Base-by-base conservation (phyloP, 371 early-diverging fungal genomes). In the Syncephalastrum monosporum region DNA sequence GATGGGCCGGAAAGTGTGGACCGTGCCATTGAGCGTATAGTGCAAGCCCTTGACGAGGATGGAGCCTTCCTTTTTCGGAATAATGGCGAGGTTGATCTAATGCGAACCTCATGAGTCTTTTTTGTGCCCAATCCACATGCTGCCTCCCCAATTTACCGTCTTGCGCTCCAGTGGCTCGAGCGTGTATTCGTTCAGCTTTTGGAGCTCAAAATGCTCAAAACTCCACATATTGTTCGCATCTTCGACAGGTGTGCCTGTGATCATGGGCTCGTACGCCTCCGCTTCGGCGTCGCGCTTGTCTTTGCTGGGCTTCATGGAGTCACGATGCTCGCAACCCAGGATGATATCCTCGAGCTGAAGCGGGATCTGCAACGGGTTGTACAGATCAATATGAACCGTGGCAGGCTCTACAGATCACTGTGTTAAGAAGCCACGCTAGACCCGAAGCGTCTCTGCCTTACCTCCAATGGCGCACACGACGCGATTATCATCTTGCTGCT, bases 11-110 rank as follows among this genome's bases (percentile, higher is more conserved):
- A 76, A 83, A 0, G 85, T 78, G 23, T 90, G 90, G 6, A 95
- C 84, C 23, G 83, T 76, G 7, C 86, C 90, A 55, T 88, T 86
- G 0, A 97, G 65, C 23, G 86, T 84, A 60, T 89, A 95, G 29
- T 83, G 86, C 4, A 96, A 62, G 1, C 96, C 96, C 46, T 79
- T 64, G 17, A 96, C 75, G 25, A 69, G 67, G 24, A 96, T 72
- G 48, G 79, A 74, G 0, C 97, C 96, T 56, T 91, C 88, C 27
- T 72, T 68, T 49, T 86, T 84, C 4, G 94, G 91, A 4, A 86
- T 68, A 5, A 96, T 69, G 19, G 82, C 75, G 17, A 96, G 70
- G 33, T 85, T 84, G 21, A 94, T 67, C 92, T 90, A 65, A 24
- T 21, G n/a, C 14, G 21, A 55, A 47, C 13, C 5, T 50, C 6